phyloP scores from a whole-genome alignment of 78 protist genomes.

The Monocercomonoides exilis region DNA sequence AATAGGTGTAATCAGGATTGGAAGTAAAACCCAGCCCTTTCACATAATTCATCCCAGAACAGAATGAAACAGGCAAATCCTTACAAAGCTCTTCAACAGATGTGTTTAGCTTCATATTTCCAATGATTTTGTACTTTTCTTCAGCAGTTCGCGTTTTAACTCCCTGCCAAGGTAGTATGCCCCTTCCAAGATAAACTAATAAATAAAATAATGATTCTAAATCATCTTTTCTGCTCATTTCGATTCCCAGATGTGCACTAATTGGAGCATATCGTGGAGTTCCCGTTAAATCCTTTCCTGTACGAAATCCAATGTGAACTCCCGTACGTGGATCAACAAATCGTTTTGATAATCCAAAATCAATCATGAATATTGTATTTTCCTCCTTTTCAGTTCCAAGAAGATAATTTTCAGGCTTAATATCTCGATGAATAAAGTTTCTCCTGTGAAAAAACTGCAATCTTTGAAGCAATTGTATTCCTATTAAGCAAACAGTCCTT shows the following conservation, averaged over 20 bases:
- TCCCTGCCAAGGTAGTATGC: slow-evolving; percentile 30
- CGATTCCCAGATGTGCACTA: slow-evolving; percentile 11
- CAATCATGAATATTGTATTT: background rate
- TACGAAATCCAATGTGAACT: background rate
- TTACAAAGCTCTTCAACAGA: background rate
- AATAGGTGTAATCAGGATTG: slow-evolving; percentile 2
- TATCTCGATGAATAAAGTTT: slow-evolving; percentile 25
- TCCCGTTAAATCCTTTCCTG: background rate
- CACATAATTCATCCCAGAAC: background rate
- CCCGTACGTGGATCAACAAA: background rate
- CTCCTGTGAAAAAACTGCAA: slow-evolving; percentile 1
- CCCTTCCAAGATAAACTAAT: slow-evolving; percentile 16
- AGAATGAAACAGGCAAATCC: background rate
- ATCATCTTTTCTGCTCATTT: slow-evolving; percentile 19
- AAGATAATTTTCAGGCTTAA: slow-evolving; percentile 20
- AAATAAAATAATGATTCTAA: slow-evolving; percentile 15
- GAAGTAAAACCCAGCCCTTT: background rate
- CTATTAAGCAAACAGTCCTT: background rate
- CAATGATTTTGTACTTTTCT: background rate
- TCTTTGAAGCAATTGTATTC: background rate
- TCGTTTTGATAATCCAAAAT: background rate
- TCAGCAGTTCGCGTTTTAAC: background rate
- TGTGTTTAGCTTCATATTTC: background rate
- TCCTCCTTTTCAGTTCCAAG: background rate
- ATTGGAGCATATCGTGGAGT: slow-evolving; percentile 39